Evolutionary conservation across 345 rosid species (phyloP).

Genomic region (Populus nigra): DNA sequence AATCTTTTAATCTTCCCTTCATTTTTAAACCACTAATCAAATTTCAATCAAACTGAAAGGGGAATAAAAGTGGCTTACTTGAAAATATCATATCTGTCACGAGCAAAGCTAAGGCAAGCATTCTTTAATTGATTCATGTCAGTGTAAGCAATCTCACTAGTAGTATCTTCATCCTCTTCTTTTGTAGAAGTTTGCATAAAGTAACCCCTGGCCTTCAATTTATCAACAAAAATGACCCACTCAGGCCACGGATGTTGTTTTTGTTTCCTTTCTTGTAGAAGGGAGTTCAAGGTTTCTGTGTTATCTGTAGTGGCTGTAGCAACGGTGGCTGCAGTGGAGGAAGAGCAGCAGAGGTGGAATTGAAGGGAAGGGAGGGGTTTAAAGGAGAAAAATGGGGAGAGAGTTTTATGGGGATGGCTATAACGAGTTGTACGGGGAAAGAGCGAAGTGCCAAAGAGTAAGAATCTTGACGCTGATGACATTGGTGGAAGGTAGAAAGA

Average conservation of each 20-base stretch:
- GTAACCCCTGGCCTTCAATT: constrained; percentile 68
- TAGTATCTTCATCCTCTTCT: background rate
- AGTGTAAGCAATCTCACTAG: constrained; percentile 30
- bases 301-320: constrained; percentile 14
- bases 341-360: constrained; percentile 12
- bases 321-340: constrained; percentile 13
- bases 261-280: constrained; percentile 9
- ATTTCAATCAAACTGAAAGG: background rate
- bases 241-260: constrained; percentile 79
- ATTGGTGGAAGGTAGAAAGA: constrained; percentile 21
- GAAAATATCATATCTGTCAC: constrained; percentile 78
- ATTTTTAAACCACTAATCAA: background rate
- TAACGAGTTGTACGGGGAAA: constrained; percentile 27
- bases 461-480: constrained; percentile 48
- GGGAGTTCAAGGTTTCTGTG: constrained; percentile 13
- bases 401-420: constrained; percentile 4
- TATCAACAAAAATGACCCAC: constrained; percentile 74
- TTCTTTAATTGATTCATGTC: constrained; percentile 62
- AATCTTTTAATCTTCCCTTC: background rate
- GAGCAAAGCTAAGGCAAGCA: constrained; percentile 84
- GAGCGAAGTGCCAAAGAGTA: constrained; percentile 39
- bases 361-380: constrained; percentile 10
- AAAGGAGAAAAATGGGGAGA: constrained; percentile 24
- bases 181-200: constrained; percentile 23
- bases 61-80: constrained; percentile 32